These are phyloP conservation scores for Thelephora terrestris DNA, from an alignment of 1,284 basidiomycete species.

Conservation along the genomic window DNA sequence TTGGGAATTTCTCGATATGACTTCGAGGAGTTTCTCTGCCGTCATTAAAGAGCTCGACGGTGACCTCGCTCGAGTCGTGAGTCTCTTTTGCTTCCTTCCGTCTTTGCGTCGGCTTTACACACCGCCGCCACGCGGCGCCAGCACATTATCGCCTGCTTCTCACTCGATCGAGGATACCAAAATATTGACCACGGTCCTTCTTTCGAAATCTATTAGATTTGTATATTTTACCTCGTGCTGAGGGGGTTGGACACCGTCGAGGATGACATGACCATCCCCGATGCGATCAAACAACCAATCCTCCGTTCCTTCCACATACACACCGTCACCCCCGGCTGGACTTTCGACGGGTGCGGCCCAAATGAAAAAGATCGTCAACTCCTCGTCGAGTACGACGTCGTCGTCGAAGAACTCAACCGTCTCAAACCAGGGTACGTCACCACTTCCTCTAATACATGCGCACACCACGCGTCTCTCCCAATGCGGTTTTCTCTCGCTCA, in stretches of 20 bases:
- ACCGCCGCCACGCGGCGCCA: not conserved
- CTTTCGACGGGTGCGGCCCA: conserved; percentile 74
- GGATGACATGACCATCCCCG: conserved; percentile 95
- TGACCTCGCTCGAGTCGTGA: conserved; percentile 83
- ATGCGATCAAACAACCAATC: conserved; percentile 79
- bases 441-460: no score
- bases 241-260: conserved; percentile 94
- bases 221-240: conserved; percentile 92
- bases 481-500: conserved; percentile 1
- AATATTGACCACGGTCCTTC: not conserved
- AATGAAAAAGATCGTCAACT: conserved; percentile 88
- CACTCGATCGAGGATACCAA: not conserved
- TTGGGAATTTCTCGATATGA: conserved; percentile 86
- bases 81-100: conserved; percentile 23
- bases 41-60: conserved; percentile 98
- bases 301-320: conserved; percentile 80
- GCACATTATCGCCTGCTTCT: not conserved
- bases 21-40: conserved; percentile 84
- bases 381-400: conserved; percentile 77
- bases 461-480: no score
- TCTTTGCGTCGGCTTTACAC: not conserved
- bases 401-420: conserved; percentile 75
- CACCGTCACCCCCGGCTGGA: conserved; percentile 82
- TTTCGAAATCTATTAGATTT: conserved; percentile 47
- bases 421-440: conserved; percentile 52